Conservation (phyloP, 1,139 yeast species). For the Geotrichum phurueaensis region DNA sequence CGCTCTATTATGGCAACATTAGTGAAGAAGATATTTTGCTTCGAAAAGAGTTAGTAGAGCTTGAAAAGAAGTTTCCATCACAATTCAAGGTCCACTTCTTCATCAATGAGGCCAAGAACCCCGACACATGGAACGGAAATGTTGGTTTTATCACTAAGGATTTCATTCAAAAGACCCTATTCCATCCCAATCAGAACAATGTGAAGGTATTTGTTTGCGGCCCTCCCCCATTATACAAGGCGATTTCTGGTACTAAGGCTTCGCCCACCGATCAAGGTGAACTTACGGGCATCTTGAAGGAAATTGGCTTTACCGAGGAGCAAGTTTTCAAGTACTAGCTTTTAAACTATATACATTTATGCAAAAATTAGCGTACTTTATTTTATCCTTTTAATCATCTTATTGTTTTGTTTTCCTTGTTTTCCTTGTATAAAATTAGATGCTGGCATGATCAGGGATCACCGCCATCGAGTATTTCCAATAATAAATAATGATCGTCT, state of each 20-base stretch:
- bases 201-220: constrained; percentile 84
- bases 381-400: neutral
- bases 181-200: constrained; percentile 55
- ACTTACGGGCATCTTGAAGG: constrained; percentile 78
- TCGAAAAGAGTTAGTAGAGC: constrained; percentile 63
- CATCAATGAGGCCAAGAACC: constrained; percentile 53
- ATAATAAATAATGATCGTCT: constrained; percentile 3
- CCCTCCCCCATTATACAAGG: constrained; percentile 77
- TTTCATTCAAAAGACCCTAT: constrained; percentile 45
- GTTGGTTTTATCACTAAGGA: constrained; percentile 72
- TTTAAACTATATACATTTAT: neutral
- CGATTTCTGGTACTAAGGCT: constrained; percentile 78
- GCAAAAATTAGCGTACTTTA: neutral
- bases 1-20: constrained; percentile 73
- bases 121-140: constrained; percentile 41
- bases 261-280: constrained; percentile 95
- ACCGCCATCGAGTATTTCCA: constrained; percentile 14
- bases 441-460: neutral
- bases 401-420: neutral
- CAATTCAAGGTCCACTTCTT: constrained; percentile 74
- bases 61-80: constrained; percentile 62
- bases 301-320: constrained; percentile 80
- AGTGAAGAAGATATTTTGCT: constrained; percentile 72
- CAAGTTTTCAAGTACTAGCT: constrained; percentile 67
- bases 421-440: neutral